Conservation (phyloP, 108 stramenopile species). For the Nitzschia sp. region DNA sequence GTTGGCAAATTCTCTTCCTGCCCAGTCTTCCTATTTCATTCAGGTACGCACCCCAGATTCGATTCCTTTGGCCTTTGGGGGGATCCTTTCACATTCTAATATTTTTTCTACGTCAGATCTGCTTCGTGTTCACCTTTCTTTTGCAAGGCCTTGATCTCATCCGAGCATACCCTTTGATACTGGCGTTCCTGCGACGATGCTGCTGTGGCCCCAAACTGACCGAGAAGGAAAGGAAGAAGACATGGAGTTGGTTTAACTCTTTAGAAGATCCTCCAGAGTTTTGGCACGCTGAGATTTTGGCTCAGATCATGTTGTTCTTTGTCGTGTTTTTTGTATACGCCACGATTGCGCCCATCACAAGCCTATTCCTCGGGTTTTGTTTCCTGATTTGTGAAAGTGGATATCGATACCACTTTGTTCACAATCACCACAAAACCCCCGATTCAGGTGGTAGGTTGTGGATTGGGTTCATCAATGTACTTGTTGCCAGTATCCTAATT, state of each 20-base stretch:
- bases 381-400: constrained; percentile 30
- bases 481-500: constrained; percentile 47
- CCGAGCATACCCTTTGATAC: constrained; percentile 30
- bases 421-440: constrained; percentile 35
- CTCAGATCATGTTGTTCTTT: constrained; percentile 37
- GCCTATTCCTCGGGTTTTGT: constrained; percentile 39
- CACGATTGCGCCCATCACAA: constrained; percentile 49
- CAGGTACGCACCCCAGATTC: constrained; percentile 20
- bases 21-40: constrained; percentile 49
- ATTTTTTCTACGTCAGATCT: constrained; percentile 3
- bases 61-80: constrained; percentile 20
- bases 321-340: constrained; percentile 59
- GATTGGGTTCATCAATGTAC: constrained; percentile 41
- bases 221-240: constrained; percentile 48
- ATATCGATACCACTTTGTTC: constrained; percentile 51
- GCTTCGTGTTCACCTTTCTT: constrained; percentile 41
- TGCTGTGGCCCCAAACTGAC: constrained; percentile 49
- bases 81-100: constrained; percentile 41
- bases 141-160: constrained; percentile 39
- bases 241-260: constrained; percentile 32
- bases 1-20: constrained; percentile 47
- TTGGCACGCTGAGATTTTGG: constrained; percentile 34
- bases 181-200: constrained; percentile 34
- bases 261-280: constrained; percentile 45
- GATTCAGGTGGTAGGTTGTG: constrained; percentile 60